Evolutionary conservation across 2,329 filamentous ascomycete species (phyloP).

Genomic region (Magnaporthales sp.): DNA sequence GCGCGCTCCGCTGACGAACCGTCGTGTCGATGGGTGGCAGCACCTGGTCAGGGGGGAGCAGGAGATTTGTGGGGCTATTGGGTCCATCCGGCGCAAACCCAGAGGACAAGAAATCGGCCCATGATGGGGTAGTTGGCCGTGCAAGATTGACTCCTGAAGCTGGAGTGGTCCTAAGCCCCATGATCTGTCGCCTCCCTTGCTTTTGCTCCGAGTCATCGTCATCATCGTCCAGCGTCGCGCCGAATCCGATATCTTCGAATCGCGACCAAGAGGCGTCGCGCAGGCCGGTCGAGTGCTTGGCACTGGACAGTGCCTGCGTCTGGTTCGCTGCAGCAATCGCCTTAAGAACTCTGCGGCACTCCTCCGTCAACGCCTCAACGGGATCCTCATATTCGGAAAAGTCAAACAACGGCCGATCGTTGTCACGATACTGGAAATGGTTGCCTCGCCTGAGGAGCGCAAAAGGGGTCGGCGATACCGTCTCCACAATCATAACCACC

Average conservation of each 20-base stretch:
- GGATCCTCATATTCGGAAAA: slow-evolving; percentile 89
- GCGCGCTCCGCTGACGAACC: slow-evolving; percentile 72
- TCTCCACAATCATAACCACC: slow-evolving; percentile 94
- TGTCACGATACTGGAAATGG: slow-evolving; percentile 91
- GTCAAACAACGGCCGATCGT: slow-evolving; percentile 73
- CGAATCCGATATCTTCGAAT: slow-evolving; percentile 92
- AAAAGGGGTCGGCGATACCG: slow-evolving; percentile 91
- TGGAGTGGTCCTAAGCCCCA: slow-evolving; percentile 55
- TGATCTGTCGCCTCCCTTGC: slow-evolving; percentile 26
- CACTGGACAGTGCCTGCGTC: slow-evolving; percentile 59
- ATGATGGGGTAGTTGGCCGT: slow-evolving; percentile 89
- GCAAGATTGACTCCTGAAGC: slow-evolving; percentile 59
- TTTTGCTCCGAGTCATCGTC: slow-evolving; percentile 52
- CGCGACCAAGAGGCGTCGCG: slow-evolving; percentile 91
- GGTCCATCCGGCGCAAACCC: slow-evolving; percentile 76
- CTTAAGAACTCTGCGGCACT: slow-evolving; percentile 83
- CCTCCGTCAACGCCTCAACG: slow-evolving; percentile 78
- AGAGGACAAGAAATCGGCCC: slow-evolving; percentile 94
- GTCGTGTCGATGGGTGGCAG: slow-evolving; percentile 73
- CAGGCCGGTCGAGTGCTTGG: slow-evolving; percentile 62
- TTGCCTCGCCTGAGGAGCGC: slow-evolving; percentile 81
- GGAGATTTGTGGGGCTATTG: slow-evolving; percentile 54
- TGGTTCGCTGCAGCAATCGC: slow-evolving; percentile 86
- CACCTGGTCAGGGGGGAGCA: slow-evolving; percentile 86
- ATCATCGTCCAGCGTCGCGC: slow-evolving; percentile 63